Evolutionary conservation across 2,329 filamentous ascomycete genomes (phyloP), one percentile per base, ranked within the genome.

Genomic region (Talaromyces atroroseus): DNA sequence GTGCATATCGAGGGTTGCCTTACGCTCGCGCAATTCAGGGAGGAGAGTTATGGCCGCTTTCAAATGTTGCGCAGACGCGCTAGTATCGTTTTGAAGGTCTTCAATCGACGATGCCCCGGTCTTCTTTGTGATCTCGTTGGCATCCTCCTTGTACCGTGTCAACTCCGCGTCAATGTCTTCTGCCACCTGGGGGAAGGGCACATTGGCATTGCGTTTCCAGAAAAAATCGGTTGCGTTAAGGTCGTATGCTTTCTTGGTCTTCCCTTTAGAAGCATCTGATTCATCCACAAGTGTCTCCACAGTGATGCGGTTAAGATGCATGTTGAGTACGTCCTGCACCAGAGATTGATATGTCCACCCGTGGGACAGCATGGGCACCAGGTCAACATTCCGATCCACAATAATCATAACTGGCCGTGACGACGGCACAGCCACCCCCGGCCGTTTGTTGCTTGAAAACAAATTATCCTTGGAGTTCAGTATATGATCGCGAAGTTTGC

Each of bases 301-400:
- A 1, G 90, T 96, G 63, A 99, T 97, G 36, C 92, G 87, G 70
- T 97, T 99, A 40, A 96, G 81, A 67, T 88, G 84, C 84, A 90
- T 89, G 52, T 85, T 82, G 45, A 90, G 78, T 4, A 90, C 87
- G 71, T 90, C 85, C 61, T 86, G 88, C 16, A 95, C 89, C 11
- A 96, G 78, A 7, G 89, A 94, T 71, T 95, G 91, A 65, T 95
- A 88, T 3, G 84, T 91, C 88, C 88, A 92, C 1, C 92, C 96
- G 74, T 99, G 94, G 14, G 92, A 96, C n/a, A 99, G 82, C 94
- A 99, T 97, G 2, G 94, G 92, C 61, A 96, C 90, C 53, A 99
- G 76, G 71, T 99, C 94, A 46, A 99, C 86, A 67, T 96, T 97
- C 63, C 94, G 87, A 73, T 99, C 94, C 49, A 97, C 87, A 52